These are phyloP conservation scores for Pythium scleroteichum DNA, from an alignment of 352 stramenopile species.

Conservation along the genomic window DNA sequence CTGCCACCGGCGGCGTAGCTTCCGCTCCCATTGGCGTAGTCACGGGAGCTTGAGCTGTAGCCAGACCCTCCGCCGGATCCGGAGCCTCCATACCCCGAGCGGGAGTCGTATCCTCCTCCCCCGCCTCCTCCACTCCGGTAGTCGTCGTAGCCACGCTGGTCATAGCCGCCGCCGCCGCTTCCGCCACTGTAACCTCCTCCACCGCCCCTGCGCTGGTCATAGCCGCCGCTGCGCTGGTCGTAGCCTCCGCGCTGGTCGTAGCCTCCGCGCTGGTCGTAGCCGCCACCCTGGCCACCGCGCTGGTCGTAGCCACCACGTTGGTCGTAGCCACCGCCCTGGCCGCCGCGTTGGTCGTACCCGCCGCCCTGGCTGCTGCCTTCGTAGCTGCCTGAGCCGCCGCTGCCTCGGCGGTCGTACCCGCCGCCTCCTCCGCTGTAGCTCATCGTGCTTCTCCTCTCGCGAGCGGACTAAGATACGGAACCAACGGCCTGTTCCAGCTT, in stretches of 20 bases:
- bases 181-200: slow-evolving; percentile 27
- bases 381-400: slow-evolving; percentile 18
- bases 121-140: slow-evolving; percentile 4
- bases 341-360: slow-evolving; percentile 14
- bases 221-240: slow-evolving; percentile 28
- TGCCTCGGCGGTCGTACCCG: slow-evolving; percentile 32
- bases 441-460: slow-evolving; percentile 33
- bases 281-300: slow-evolving; percentile 18
- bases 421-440: slow-evolving; percentile 43
- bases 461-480: slow-evolving; percentile 9
- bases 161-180: slow-evolving; percentile 27
- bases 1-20: slow-evolving; percentile 16
- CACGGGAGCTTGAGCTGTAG: slow-evolving; percentile 25
- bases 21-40: slow-evolving; percentile 26
- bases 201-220: slow-evolving; percentile 29
- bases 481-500: slow-evolving; percentile 12
- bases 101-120: slow-evolving; percentile 38
- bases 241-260: slow-evolving; percentile 20
- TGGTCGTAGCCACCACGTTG: slow-evolving; percentile 35
- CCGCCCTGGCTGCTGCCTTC: slow-evolving; percentile 7
- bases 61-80: slow-evolving; percentile 25
- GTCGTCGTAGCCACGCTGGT: slow-evolving; percentile 14
- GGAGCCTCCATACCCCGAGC: slow-evolving; percentile 16
- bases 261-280: slow-evolving; percentile 23
- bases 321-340: neutral